phyloP scores from a whole-genome alignment of 169 alveolate genomes.

The Plasmodium fragile region DNA sequence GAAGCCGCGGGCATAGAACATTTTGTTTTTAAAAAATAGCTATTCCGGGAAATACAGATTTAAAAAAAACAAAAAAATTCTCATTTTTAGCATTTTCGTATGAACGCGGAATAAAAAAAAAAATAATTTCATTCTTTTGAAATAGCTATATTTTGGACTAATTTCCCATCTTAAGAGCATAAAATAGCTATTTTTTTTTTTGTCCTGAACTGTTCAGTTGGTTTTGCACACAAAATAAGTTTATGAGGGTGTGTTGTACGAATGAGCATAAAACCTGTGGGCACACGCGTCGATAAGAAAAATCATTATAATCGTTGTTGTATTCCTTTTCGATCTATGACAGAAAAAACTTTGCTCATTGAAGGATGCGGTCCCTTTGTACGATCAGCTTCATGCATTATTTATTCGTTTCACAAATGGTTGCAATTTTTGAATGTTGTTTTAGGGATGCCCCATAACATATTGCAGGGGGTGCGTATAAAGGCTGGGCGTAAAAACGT shows the following conservation, averaged over 20 bases:
- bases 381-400: not conserved
- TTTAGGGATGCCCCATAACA: not conserved
- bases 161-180: not conserved
- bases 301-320: not conserved
- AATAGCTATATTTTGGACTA: not conserved
- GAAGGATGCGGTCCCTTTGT: not conserved
- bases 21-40: not conserved
- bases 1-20: not conserved
- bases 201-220: not conserved
- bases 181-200: not conserved
- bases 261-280: not conserved
- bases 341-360: not conserved
- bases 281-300: not conserved
- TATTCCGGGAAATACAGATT: not conserved
- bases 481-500: not conserved
- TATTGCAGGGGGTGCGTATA: not conserved
- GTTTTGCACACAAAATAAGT: not conserved
- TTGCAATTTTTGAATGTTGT: not conserved
- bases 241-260: not conserved
- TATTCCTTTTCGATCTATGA: not conserved
- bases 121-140: not conserved
- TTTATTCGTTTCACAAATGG: not conserved
- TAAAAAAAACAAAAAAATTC: not conserved
- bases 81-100: not conserved
- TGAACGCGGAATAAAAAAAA: conserved; percentile 3